These are phyloP conservation scores for Penicillium chermesinum DNA, from an alignment of 495 filamentous ascomycete species.

Conservation along the genomic window DNA sequence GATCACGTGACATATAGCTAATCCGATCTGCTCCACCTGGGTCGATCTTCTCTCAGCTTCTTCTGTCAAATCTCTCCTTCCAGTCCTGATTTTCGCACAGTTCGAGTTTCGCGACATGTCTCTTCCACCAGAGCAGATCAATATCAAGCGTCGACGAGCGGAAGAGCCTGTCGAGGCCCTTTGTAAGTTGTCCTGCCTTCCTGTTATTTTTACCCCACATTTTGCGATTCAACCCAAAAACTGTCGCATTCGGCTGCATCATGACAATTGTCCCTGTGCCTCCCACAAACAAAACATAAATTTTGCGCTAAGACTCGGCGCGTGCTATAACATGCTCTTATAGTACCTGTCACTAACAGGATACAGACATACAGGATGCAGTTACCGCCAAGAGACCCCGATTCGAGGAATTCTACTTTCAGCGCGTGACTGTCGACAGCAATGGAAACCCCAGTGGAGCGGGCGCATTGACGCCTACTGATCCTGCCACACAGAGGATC, in stretches of 20 bases:
- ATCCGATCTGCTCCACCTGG: not conserved
- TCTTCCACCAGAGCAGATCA: constrained; percentile 49
- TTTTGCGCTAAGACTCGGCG: too few relatives aligned
- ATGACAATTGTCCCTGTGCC: not conserved
- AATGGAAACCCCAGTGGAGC: constrained; percentile 15
- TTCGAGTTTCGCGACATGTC: constrained; percentile 24
- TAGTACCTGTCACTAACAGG: constrained; percentile 11
- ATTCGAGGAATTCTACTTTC: constrained; percentile 47
- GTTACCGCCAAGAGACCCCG: constrained; percentile 45
- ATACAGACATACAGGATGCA: constrained; percentile 42
- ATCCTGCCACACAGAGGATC: constrained; percentile 18
- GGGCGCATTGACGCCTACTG: constrained; percentile 12
- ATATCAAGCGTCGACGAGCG: constrained; percentile 52
- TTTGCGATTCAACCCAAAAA: not conserved
- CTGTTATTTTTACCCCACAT: constrained; percentile 17
- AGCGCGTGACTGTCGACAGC: constrained; percentile 31
- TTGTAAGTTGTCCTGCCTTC: constrained; percentile 36
- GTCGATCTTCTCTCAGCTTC: not conserved
- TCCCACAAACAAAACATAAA: too few relatives aligned
- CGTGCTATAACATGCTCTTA: too few relatives aligned
- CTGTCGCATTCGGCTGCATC: not conserved
- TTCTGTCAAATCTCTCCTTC: not conserved
- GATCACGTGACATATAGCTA: too few relatives aligned
- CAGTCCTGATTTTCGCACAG: constrained; percentile 4
- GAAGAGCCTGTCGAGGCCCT: constrained; percentile 53